Base-by-base conservation (phyloP, 495 filamentous ascomycete species). In the Xylaria castorea region DNA sequence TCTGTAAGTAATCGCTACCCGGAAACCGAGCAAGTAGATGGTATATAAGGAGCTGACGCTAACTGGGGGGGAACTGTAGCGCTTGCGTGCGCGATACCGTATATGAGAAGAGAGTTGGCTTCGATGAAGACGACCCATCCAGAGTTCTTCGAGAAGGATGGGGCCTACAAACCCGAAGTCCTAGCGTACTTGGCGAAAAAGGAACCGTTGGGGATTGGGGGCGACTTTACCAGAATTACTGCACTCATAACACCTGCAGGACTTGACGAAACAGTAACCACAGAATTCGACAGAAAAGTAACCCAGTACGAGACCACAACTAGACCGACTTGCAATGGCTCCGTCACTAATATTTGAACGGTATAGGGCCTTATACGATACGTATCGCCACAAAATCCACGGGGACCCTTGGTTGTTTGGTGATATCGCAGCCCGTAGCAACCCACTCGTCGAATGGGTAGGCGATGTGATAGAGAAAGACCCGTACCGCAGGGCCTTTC, bases 321-420 rank as follows among this genome's bases (percentile, higher is more conserved):
- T 51, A 51, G 20, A 51, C 6, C 1, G 1, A 51, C 7, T 51
- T 2, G 20, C 20, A 12, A 51, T 51, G 8, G 48, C n/a, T 51
- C 11, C n/a, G 48, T 6, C 8, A n/a, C 48, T 51, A 25, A 51
- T 12, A 48, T 25, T n/a, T 51, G 48, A 25, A 51, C 3, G 48
- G 5, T 38, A 36, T 5, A 55, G 51, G 7, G 1, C 9, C 8
- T 3, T 51, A 8, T 9, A 51, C n/a, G n/a, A n/a, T n/a, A n/a
- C n/a, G n/a, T n/a, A 6, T 5, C 5, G 18, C 20, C 0, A 22
- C 0, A 8, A 0, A 50, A 6, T 2, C 1, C 0, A 50, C 0
- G 7, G 0, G 1, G 46, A 1, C 3, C 2, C 3, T 22, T 53
- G 51, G 51, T 0, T 55, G 0, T 0, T 16, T 25, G 51, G 9